Conservation (phyloP, 148 eudicot species). For the Mesembryanthemum crystallinum region DNA sequence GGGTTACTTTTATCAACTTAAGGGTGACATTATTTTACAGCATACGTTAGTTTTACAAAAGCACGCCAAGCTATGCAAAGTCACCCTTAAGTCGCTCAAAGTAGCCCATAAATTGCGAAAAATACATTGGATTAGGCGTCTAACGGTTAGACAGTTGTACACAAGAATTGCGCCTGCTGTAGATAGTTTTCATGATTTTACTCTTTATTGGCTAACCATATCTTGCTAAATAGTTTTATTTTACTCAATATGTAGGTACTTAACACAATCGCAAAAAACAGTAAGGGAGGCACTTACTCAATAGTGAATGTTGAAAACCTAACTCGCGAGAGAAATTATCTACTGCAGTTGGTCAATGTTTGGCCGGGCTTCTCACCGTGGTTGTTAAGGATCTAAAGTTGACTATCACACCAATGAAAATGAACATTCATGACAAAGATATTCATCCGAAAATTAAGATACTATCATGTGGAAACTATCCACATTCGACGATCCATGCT, state of each 20-base stretch:
- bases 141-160: too few relatives aligned
- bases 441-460: not conserved
- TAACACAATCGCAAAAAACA: not conserved
- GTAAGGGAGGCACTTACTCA: slow-evolving; percentile 8
- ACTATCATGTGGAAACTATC: not conserved
- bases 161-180: too few relatives aligned
- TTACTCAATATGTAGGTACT: not conserved
- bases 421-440: not conserved
- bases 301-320: not conserved
- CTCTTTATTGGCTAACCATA: not conserved
- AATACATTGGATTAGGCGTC: too few relatives aligned
- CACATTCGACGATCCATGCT: not conserved
- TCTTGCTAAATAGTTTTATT: not conserved
- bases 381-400: slow-evolving; percentile 12
- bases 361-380: slow-evolving; percentile 11
- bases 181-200: too few relatives aligned
- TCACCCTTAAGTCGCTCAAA: too few relatives aligned
- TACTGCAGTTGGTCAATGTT: slow-evolving; percentile 10
- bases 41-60: too few relatives aligned
- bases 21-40: too few relatives aligned
- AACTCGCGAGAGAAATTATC: not conserved
- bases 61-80: too few relatives aligned
- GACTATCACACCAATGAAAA: not conserved
- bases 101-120: too few relatives aligned
- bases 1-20: too few relatives aligned